Percentiles rank a stretch among this genome's conserved stretches.
Conservation (phyloP, 2,329 filamentous ascomycete species). For the Fonsecaea monophora region DNA sequence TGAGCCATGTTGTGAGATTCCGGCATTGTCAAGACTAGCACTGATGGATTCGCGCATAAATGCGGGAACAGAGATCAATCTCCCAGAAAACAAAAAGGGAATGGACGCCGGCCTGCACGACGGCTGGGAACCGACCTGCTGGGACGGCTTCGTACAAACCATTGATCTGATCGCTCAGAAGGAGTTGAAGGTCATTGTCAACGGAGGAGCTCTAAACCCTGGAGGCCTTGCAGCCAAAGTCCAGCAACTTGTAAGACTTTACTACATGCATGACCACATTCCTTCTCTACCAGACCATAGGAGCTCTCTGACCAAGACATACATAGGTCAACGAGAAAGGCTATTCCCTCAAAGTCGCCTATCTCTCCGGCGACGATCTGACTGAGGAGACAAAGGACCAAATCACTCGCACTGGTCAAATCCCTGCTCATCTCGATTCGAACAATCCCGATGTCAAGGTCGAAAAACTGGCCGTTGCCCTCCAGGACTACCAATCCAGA, state of each 20-base stretch:
- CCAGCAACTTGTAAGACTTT: slow-evolving; percentile 12
- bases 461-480: slow-evolving; percentile 43
- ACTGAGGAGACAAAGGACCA: slow-evolving; percentile 43
- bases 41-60: not conserved
- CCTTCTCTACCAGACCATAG: too few species aligned
- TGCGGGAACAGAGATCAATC: slow-evolving; percentile 38
- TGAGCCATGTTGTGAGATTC: not conserved
- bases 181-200: slow-evolving; percentile 29
- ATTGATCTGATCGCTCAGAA: slow-evolving; percentile 14
- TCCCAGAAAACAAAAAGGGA: slow-evolving; percentile 24
- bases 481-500: slow-evolving; percentile 42
- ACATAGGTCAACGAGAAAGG: slow-evolving; percentile 2
- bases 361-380: slow-evolving; percentile 9
- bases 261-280: too few species aligned
- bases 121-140: slow-evolving; percentile 33
- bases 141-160: slow-evolving; percentile 10
- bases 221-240: slow-evolving; percentile 13
- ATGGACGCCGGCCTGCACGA: slow-evolving; percentile 22
- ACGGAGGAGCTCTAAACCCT: slow-evolving; percentile 33
- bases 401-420: slow-evolving; percentile 37
- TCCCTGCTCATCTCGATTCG: slow-evolving; percentile 49
- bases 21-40: not conserved
- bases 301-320: not conserved
- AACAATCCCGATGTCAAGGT: slow-evolving; percentile 42
- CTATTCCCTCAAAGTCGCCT: slow-evolving; percentile 10